Percentiles rank a stretch among this genome's conserved stretches.
Evolutionary conservation across 257 asterid genomes (phyloP).

Genomic region (Nyctanthes arbortristis): DNA sequence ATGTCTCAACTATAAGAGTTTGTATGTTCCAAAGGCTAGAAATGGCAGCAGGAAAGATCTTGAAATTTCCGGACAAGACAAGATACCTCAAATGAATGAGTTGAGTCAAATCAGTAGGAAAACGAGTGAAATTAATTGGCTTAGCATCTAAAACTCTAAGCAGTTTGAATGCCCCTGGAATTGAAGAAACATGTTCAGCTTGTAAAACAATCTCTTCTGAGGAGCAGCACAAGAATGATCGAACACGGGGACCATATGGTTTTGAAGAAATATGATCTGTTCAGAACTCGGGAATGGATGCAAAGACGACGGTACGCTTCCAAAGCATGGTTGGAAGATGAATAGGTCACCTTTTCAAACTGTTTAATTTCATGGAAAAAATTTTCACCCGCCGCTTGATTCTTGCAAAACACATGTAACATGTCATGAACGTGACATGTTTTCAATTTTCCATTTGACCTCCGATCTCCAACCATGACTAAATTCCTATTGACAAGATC

Average conservation of each 20-base stretch:
- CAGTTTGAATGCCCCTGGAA: constrained; percentile 50
- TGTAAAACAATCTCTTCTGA: constrained; percentile 35
- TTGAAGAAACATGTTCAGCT: constrained; percentile 30
- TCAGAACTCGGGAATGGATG: constrained; percentile 46
- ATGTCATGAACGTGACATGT: constrained; percentile 60
- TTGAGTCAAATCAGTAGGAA: constrained; percentile 41
- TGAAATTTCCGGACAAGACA: constrained; percentile 40
- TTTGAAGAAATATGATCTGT: constrained; percentile 38
- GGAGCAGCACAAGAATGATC: constrained; percentile 56
- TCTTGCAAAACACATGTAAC: constrained; percentile 52
- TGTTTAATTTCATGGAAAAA: constrained; percentile 44
- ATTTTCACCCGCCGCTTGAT: constrained; percentile 43
- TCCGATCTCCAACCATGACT: constrained; percentile 40
- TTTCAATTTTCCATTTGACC: constrained; percentile 42
- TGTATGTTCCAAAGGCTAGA: constrained; percentile 59
- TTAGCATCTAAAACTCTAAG: constrained; percentile 55
- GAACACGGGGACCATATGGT: constrained; percentile 47
- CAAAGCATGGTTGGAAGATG: constrained; percentile 31
- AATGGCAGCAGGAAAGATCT: constrained; percentile 38
- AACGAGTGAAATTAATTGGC: constrained; percentile 40
- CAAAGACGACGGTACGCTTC: constrained; percentile 51
- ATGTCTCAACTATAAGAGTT: constrained; percentile 47
- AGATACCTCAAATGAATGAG: constrained; percentile 54
- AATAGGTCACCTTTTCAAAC: constrained; percentile 38
- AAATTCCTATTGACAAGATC: constrained; percentile 50